phyloP scores from a whole-genome alignment of 225 moss, liverwort and hornwort genomes.

The Pseudoscleropodium purum region DNA sequence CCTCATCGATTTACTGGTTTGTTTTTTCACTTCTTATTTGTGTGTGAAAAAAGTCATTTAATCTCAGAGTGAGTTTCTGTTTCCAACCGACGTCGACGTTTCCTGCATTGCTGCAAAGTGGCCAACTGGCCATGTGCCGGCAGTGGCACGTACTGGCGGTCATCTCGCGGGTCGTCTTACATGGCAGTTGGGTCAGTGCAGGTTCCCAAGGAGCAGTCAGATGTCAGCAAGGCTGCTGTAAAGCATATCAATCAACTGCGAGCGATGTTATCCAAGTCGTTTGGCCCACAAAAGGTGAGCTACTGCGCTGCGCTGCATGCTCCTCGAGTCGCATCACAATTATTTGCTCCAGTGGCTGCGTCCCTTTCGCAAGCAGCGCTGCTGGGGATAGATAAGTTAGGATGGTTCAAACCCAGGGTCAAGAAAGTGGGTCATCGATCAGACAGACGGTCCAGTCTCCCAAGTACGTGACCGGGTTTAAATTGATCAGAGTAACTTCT shows the following conservation, averaged over 20 bases:
- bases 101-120: background rate
- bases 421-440: background rate
- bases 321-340: background rate
- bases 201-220: background rate
- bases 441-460: background rate
- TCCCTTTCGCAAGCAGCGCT: background rate
- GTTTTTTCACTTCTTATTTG: background rate
- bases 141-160: background rate
- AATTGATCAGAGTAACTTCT: background rate
- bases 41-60: background rate
- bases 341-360: background rate
- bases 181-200: background rate
- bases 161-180: background rate
- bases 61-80: background rate
- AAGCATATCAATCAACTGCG: conserved; percentile 26
- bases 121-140: background rate
- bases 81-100: background rate
- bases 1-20: background rate
- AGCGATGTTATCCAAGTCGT: conserved; percentile 17
- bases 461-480: background rate
- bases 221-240: conserved; percentile 19
- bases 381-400: background rate
- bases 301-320: too few species aligned
- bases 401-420: background rate
- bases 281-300: conserved; percentile 11